These are phyloP conservation scores for Phalaenopsis aphrodite DNA, from an alignment of 106 monocot species.

Conservation along the genomic window DNA sequence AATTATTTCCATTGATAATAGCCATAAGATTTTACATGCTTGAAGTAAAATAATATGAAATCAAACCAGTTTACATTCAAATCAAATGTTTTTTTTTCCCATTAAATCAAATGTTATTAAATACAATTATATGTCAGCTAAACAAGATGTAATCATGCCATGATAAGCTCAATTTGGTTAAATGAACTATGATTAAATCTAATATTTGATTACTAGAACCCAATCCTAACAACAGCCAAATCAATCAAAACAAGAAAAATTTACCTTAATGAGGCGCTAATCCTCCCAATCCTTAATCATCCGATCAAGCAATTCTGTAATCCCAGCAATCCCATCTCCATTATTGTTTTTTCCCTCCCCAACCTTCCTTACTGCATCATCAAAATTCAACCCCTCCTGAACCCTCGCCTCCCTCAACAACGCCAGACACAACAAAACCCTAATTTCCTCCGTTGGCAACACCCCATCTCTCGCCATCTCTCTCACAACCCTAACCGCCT, in stretches of 20 bases:
- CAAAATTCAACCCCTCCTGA: constrained; percentile 38
- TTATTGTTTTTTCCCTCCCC: constrained; percentile 3
- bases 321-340: background rate
- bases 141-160: too few relatives aligned
- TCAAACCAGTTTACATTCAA: too few relatives aligned
- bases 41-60: too few relatives aligned
- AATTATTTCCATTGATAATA: too few relatives aligned
- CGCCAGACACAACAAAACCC: constrained; percentile 14
- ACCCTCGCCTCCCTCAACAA: constrained; percentile 46
- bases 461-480: constrained; percentile 38
- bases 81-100: too few relatives aligned
- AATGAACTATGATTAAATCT: too few relatives aligned
- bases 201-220: too few relatives aligned
- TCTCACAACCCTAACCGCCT: constrained; percentile 26
- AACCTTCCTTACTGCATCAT: constrained; percentile 19
- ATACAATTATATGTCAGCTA: too few relatives aligned
- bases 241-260: background rate
- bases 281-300: constrained; percentile 39
- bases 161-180: too few relatives aligned
- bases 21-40: too few relatives aligned
- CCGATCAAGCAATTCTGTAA: constrained; percentile 20
- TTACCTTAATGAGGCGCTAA: constrained; percentile 9
- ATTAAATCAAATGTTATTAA: too few relatives aligned
- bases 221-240: background rate
- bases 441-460: constrained; percentile 7